phyloP scores from a whole-genome alignment of 1,284 basidiomycete species.

The Coniferiporia weirii region DNA sequence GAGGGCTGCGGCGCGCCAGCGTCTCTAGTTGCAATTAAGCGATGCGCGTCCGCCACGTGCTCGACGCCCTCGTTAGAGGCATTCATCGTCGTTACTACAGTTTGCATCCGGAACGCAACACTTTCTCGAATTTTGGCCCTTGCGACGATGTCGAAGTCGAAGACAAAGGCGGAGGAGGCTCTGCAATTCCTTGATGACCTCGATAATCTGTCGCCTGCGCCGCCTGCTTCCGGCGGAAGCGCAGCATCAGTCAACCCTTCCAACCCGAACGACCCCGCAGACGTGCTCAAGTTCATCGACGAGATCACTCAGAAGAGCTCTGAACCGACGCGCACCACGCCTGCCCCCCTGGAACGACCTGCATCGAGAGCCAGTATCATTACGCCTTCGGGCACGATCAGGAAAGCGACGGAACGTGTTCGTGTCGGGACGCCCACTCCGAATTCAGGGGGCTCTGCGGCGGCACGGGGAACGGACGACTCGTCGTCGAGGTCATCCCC shows the following conservation, averaged over 20 bases:
- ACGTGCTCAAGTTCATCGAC: constrained; percentile 88
- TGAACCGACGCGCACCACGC: constrained; percentile 59
- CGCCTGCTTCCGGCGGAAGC: constrained; percentile 23
- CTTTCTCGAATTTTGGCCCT: neutral
- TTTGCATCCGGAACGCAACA: neutral
- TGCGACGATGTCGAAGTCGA: constrained; percentile 43
- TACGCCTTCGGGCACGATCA: constrained; percentile 52
- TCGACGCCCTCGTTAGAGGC: neutral
- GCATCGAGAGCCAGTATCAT: constrained; percentile 50
- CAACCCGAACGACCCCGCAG: constrained; percentile 56
- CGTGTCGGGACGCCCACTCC: constrained; percentile 51
- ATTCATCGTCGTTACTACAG: neutral
- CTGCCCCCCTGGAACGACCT: constrained; percentile 52
- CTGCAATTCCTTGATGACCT: constrained; percentile 88
- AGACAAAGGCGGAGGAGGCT: constrained; percentile 86
- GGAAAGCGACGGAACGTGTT: constrained; percentile 75
- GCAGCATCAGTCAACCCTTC: constrained; percentile 24
- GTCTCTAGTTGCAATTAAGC: neutral
- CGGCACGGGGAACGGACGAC: constrained; percentile 5
- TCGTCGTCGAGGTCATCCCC: constrained; percentile 25
- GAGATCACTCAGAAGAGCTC: constrained; percentile 89
- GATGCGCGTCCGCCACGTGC: neutral
- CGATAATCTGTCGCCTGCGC: constrained; percentile 58
- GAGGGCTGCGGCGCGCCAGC: neutral
- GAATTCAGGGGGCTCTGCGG: constrained; percentile 1